Conservation (phyloP, 2,329 filamentous ascomycete species). For the Fusarium metavorans region DNA sequence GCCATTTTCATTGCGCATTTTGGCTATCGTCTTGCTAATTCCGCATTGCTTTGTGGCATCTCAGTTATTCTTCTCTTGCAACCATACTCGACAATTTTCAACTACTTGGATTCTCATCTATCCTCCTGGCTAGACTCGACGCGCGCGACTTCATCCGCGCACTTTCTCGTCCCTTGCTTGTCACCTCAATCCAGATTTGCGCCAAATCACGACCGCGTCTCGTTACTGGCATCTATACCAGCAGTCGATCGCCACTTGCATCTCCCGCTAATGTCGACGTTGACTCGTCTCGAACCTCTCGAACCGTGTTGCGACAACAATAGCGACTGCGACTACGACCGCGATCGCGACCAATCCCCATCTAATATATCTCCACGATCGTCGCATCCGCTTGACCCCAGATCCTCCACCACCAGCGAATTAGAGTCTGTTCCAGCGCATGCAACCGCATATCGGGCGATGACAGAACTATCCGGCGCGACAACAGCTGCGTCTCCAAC, state of each 20-base stretch:
- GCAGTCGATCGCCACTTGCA: not conserved
- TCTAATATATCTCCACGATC: conserved; percentile 35
- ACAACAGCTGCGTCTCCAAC: conserved; percentile 42
- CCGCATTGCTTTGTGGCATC: conserved; percentile 15
- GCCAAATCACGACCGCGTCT: not conserved
- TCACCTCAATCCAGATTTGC: not conserved
- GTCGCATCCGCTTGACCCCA: conserved; percentile 37
- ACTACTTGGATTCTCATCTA: not conserved
- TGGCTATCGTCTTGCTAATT: conserved; percentile 20
- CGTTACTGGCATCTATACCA: not conserved
- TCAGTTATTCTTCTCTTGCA: conserved; percentile 4
- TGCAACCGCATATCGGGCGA: conserved; percentile 46
- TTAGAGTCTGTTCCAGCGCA: conserved; percentile 40
- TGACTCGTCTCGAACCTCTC: not conserved
- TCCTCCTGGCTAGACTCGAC: not conserved
- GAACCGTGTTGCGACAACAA: conserved; percentile 18
- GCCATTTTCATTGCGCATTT: conserved; percentile 32
- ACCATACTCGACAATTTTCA: conserved; percentile 11
- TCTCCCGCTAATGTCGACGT: not conserved
- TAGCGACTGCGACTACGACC: conserved; percentile 16
- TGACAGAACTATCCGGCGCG: conserved; percentile 46
- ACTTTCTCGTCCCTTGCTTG: not conserved
- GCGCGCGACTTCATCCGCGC: not conserved
- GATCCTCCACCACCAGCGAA: conserved; percentile 28
- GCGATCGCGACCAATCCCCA: conserved; percentile 32